Evolutionary conservation across 2,329 filamentous ascomycete genomes (phyloP), one percentile per base, ranked within the genome.

Genomic region (Trichoderma sp.): DNA sequence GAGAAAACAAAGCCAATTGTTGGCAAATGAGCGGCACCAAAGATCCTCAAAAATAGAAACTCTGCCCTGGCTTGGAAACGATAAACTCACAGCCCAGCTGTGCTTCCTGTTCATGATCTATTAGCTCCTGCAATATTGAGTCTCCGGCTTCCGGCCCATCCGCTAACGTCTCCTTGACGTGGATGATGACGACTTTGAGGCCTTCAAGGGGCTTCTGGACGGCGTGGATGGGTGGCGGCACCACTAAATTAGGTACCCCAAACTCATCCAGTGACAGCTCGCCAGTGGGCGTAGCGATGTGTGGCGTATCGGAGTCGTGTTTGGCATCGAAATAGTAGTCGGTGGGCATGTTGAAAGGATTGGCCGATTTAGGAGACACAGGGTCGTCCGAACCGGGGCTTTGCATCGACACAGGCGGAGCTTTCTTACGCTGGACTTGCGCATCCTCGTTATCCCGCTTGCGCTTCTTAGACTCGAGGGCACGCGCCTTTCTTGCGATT

Each of bases 161-260:
- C 10, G 85, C 83, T 68, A 97, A 82, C 27, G 87, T 91, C 72
- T 98, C 95, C 78, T 99, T 99, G 76, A 98, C 88, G 77, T 99
- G 96, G 47, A 98, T 98, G 68, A 98, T 88, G 61, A 97, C 89
- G 1, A 99, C 84, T 72, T 89, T 91, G 33, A 98, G 77, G 0
- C 93, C 94, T 64, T 85, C 83, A 5, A 99, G 83, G 7, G 89
- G 89, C 76, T 76, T 69, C 6, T 71, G 73, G n/a, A 76, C 52
- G 2, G 64, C 40, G 62, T 40, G 19, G 62, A 53, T 66, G 14
- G 53, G 37, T 10, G 62, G 62, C 13, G 62, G 53, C 21, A 69
- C 72, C 37, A 67, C 73, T 5, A 71, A 69, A 14, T 65, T 73
- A n/a, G 74, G 68, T 6, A 73, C 72, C 43, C 82, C 82, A 4